A percentile compares a stretch with the other conserved stretches of the same genome.
Evolutionary conservation across 805 yeast genomes (phyloP).

Genomic region (Ogataea siamensis): DNA sequence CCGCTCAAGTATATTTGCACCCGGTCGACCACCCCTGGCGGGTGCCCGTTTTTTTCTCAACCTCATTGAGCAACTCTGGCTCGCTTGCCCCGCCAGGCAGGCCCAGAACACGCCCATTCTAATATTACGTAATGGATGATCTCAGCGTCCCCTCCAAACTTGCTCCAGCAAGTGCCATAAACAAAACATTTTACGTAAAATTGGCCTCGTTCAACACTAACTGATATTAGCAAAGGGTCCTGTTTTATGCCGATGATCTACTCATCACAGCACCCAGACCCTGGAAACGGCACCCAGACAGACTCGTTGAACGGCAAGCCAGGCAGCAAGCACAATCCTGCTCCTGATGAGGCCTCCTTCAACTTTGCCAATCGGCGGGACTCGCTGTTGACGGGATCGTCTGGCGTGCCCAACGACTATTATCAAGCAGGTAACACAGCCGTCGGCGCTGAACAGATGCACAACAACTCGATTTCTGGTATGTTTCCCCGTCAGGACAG

Average conservation of each 20-base stretch:
- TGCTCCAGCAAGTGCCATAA: conserved; percentile 12
- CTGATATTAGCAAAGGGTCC: background rate
- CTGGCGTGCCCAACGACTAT: conserved; percentile 17
- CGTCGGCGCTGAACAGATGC: conserved; percentile 12
- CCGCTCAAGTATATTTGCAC: too few species aligned
- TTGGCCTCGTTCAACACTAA: background rate
- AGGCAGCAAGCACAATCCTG: conserved; percentile 23
- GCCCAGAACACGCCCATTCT: background rate
- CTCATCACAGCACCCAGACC: conserved; percentile 27
- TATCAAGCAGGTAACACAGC: conserved; percentile 8
- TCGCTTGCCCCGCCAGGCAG: background rate
- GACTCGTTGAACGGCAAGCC: conserved; percentile 18
- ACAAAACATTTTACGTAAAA: conserved; percentile 6
- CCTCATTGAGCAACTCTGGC: too few species aligned
- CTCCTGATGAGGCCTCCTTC: conserved; percentile 28
- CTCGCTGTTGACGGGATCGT: conserved; percentile 25
- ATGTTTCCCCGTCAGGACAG: conserved; percentile 31
- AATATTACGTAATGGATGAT: background rate
- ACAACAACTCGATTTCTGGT: conserved; percentile 21
- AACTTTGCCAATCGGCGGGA: conserved; percentile 27
- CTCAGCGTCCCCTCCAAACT: background rate
- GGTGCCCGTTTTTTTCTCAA: too few species aligned
- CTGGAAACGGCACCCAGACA: conserved; percentile 19
- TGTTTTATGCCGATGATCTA: conserved; percentile 24
- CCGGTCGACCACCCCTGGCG: too few species aligned